A percentile compares a stretch with the other conserved stretches of the same genome.
Conservation (phyloP, 2,329 filamentous ascomycete genomes). For the Colletotrichum trifolii region DNA sequence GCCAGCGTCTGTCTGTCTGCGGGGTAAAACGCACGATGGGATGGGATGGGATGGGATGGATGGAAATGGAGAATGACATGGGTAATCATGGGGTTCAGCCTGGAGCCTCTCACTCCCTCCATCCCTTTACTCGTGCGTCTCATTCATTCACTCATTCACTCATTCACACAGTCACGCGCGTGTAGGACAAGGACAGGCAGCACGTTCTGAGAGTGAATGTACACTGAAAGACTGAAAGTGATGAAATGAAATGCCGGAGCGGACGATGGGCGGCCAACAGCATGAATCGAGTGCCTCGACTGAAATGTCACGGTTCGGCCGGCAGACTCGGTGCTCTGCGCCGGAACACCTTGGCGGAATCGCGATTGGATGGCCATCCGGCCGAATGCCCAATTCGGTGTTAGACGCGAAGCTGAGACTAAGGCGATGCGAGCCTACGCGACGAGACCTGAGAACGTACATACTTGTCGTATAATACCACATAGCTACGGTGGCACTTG, state of each 20-base stretch:
- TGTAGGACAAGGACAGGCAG: too few relatives aligned
- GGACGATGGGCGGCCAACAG: too few relatives aligned
- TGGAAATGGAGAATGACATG: conserved; percentile 1
- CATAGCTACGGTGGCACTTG: not conserved
- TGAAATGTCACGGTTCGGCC: conserved; percentile 11
- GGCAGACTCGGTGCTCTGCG: conserved; percentile 30
- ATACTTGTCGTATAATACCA: not conserved
- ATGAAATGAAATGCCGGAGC: too few relatives aligned
- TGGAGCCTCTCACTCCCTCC: conserved; percentile 1
- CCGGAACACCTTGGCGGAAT: conserved; percentile 31
- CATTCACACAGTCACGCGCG: not conserved
- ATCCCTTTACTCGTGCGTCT: not conserved
- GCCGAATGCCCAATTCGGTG: conserved; percentile 33
- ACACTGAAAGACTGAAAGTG: too few relatives aligned
- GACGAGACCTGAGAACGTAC: conserved; percentile 19
- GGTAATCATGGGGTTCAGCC: not conserved
- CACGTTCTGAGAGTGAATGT: too few relatives aligned
- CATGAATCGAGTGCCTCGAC: not conserved
- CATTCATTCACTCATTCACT: not conserved
- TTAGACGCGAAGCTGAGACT: conserved; percentile 34
- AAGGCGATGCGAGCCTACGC: conserved; percentile 28
- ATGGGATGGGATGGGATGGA: not conserved
- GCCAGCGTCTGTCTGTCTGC: conserved; percentile 9
- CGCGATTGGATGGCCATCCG: conserved; percentile 31
- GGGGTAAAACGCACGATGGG: conserved; percentile 28